A percentile compares a stretch with the other conserved stretches of the same genome.
Evolutionary conservation across 2,329 filamentous ascomycete genomes (phyloP).

Genomic region (Madurella mycetomatis): DNA sequence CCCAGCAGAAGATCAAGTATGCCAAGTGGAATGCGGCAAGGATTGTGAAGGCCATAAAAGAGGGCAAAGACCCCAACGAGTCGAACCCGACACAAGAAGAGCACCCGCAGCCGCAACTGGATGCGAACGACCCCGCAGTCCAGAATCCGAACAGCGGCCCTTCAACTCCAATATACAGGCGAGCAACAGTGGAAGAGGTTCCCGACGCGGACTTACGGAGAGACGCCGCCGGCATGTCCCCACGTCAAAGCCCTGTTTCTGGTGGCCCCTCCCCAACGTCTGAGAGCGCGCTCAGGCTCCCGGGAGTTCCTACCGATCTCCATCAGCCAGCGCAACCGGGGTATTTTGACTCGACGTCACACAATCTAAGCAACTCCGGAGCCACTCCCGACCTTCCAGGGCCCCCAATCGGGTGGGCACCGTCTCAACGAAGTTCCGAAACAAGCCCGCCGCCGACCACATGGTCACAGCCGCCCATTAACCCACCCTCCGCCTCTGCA

Average conservation of each 20-base stretch:
- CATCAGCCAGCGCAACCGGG: constrained; percentile 17
- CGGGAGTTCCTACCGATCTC: constrained; percentile 27
- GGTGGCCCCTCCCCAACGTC: constrained; percentile 29
- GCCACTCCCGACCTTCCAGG: constrained; percentile 28
- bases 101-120: constrained; percentile 47
- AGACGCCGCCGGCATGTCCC: constrained; percentile 31
- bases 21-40: constrained; percentile 93
- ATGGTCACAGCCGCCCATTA: constrained; percentile 17
- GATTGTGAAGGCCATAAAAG: constrained; percentile 85
- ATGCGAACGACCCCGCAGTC: constrained; percentile 62
- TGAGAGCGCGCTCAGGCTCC: constrained; percentile 27
- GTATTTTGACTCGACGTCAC: constrained; percentile 27
- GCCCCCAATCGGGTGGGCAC: constrained; percentile 21
- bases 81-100: constrained; percentile 71
- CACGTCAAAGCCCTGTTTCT: constrained; percentile 37
- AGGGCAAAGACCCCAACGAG: constrained; percentile 86
- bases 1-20: constrained; percentile 84
- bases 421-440: constrained; percentile 22
- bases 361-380: constrained; percentile 26
- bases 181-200: constrained; percentile 50
- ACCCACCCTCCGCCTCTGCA: constrained; percentile 5
- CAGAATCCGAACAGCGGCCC: constrained; percentile 42
- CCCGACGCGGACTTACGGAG: constrained; percentile 40
- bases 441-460: constrained; percentile 17
- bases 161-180: constrained; percentile 28